Evolutionary conservation across 2,329 filamentous ascomycete genomes (phyloP), one percentile per base, ranked within the genome.

Genomic region (Penicillium polonicum): DNA sequence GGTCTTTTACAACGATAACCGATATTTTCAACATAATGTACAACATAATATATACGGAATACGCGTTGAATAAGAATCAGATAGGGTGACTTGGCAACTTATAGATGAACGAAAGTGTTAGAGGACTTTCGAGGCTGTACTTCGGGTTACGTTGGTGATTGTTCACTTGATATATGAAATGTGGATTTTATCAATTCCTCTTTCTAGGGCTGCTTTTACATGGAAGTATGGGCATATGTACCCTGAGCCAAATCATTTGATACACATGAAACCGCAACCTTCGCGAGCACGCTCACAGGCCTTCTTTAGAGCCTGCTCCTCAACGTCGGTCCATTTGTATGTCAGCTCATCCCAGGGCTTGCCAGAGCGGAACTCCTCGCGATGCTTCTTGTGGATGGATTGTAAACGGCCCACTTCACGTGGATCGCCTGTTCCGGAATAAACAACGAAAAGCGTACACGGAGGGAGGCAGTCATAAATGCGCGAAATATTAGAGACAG

Each of bases 311-410:
- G 79, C 80, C 70, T 87, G 84, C 62, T 86, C 82, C 67, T 88
- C 85, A 3, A 75, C 77, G 72, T 88, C 85, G 21, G 85, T 87
- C 85, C 85, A 88, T 65, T 85, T 81, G 38, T 87, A 82, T 50
- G 75, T 83, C 61, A 88, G 66, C 58, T 87, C 76, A 68, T 87
- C 82, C 85, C 85, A 88, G 25, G 75, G 75, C 56, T 86, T 86
- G 71, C 82, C 83, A 21, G 80, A 78, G 55, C 78, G 75, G 65
- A 82, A 87, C 66, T 87, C 85, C 52, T 80, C 76, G 54, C 80
- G 80, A 68, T 83, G 84, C 55, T 76, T 75, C 63, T 80, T 78
- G 55, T 86, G 82, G 75, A 85, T 76, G 1, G 74, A 75, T 65
- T 86, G 83, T 64, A 87, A 70, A 29, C 82, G 79, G 41, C 78